phyloP scores from a whole-genome alignment of 495 filamentous ascomycete genomes.

The Neurospora terricola region DNA sequence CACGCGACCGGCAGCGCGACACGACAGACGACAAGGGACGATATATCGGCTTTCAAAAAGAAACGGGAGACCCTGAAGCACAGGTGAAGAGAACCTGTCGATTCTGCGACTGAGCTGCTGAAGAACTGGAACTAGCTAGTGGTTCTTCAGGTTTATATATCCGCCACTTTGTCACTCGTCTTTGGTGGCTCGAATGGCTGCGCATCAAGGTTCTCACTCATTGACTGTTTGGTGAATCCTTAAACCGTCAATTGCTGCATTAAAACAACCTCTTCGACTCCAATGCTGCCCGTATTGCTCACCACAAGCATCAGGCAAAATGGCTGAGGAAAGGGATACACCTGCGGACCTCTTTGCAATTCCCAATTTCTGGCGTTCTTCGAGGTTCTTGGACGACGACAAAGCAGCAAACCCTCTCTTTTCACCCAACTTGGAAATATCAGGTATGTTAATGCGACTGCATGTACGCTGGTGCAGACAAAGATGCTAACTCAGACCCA shows the following conservation, averaged over 20 bases:
- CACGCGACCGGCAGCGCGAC: neutral
- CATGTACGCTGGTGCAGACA: neutral
- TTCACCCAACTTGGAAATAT: conserved; percentile 8
- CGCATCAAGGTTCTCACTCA: neutral
- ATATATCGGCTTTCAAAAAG: neutral
- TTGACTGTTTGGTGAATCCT: neutral
- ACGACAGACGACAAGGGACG: neutral
- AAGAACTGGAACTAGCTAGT: neutral
- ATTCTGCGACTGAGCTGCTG: neutral
- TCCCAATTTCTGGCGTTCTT: conserved; percentile 51
- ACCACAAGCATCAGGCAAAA: conserved; percentile 6
- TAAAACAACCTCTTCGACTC: neutral
- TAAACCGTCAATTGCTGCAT: neutral
- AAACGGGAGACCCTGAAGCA: neutral
- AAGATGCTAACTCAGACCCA: neutral
- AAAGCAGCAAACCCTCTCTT: conserved; percentile 19
- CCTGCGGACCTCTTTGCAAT: conserved; percentile 57
- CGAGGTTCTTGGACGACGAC: conserved; percentile 23
- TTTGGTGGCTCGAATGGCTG: neutral
- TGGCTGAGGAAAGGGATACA: conserved; percentile 38
- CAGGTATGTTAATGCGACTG: conserved; percentile 6
- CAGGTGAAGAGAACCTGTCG: neutral
- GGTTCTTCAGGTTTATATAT: neutral
- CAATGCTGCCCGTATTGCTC: neutral
- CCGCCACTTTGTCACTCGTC: neutral